Conservation (phyloP, 192 early-diverging fungal species). For the Phycomyces blakesleeanus region DNA sequence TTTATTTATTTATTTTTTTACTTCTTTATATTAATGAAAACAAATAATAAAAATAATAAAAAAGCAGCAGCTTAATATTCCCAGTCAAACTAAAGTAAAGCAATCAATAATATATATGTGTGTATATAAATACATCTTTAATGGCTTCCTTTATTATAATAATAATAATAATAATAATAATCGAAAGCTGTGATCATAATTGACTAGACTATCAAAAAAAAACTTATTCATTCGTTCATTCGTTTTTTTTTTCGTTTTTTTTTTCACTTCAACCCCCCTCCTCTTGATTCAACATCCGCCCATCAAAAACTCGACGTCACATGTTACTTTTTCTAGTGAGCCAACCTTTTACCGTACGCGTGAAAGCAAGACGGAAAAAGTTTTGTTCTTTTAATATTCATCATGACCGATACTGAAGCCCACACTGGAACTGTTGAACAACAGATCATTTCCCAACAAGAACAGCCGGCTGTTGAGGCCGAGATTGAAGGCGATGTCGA, state of each 20-base stretch:
- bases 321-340: conserved; percentile 2
- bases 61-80: too few species aligned
- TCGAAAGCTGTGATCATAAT: too few species aligned
- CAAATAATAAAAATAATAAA: too few species aligned
- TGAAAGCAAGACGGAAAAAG: background rate
- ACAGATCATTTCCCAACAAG: conserved; percentile 3
- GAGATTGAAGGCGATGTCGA: conserved; percentile 3
- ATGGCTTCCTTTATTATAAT: too few species aligned
- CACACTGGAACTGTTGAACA: conserved; percentile 1
- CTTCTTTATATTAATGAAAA: too few species aligned
- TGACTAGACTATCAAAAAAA: too few species aligned
- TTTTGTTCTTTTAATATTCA: conserved; percentile 4
- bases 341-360: background rate
- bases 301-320: conserved; percentile 2
- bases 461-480: background rate
- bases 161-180: too few species aligned
- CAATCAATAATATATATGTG: too few species aligned
- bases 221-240: background rate
- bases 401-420: conserved; percentile 4
- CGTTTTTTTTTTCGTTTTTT: too few species aligned
- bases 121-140: too few species aligned
- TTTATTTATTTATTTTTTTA: too few species aligned
- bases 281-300: background rate
- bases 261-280: background rate
- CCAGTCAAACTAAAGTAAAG: too few species aligned